Evolutionary conservation across 768 basidiomycete species (phyloP).

Genomic region (Mycena leptocephala): DNA sequence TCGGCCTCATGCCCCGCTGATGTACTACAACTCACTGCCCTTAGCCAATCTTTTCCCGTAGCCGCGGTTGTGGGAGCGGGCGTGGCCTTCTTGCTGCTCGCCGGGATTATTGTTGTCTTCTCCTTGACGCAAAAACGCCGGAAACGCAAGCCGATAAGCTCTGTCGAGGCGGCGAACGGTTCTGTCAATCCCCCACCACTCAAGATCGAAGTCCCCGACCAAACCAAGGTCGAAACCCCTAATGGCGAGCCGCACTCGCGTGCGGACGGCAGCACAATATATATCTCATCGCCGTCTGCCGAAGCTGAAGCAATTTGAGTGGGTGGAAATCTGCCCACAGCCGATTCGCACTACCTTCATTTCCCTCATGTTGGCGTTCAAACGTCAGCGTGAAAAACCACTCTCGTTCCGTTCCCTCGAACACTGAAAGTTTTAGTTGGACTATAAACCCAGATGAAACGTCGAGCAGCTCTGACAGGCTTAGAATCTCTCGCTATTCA

Average conservation of each 20-base stretch:
- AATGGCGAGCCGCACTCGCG: background rate
- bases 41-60: background rate
- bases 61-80: background rate
- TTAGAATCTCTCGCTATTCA: too few species aligned
- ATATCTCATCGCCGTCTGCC: background rate
- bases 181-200: background rate
- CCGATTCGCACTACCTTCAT: too few species aligned
- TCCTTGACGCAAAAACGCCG: background rate
- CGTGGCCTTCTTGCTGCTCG: background rate
- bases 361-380: too few species aligned
- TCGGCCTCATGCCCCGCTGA: background rate
- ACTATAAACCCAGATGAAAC: too few species aligned
- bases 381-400: too few species aligned
- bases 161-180: background rate
- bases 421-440: too few species aligned
- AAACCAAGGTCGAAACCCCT: background rate
- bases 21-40: background rate
- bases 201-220: background rate
- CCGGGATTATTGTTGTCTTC: background rate
- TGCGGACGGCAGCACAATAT: conserved; percentile 19
- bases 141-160: background rate
- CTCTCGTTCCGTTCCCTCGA: too few species aligned
- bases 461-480: too few species aligned
- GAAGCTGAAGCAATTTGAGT: background rate
- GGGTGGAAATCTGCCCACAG: too few species aligned